Base-by-base conservation (phyloP, 805 yeast species). In the Candida sithepensis region DNA sequence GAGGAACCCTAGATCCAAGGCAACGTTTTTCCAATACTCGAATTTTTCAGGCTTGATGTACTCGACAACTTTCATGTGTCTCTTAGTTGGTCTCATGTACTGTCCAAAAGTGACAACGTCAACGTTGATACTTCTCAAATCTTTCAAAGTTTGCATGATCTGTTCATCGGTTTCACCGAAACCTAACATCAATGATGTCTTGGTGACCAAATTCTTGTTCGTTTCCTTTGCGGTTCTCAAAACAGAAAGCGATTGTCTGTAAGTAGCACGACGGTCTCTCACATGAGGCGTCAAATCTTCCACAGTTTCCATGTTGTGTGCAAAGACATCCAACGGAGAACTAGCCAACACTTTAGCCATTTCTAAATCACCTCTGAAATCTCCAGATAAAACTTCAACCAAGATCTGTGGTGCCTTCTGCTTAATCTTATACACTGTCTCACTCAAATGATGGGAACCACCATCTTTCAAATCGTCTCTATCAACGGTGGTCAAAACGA, bases 41-140 rank as follows among this genome's bases (percentile, higher is more conserved):
- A 94, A 94, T 66, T 89, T 90, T 57, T 88, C 97, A 2, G 99
- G 99, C 22, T 82, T 85, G 18, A 94, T 81, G 60, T 94, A 94
- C 57, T 92, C 97, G 10, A 88, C 97, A 39, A 94, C 99, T 71
- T 91, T 91, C 95, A 94, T 90, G 67, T 94, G 99, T 63, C 99
- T 83, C 69, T 88, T 94, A 2, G 99, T 94, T 40, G 99, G 99
- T 65, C 99, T 79, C 97, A 94, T 94, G 68, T 94, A 94, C 70
- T 94, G 99, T 33, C 99, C 99, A 69, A 94, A 94, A 0, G 99
- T 94, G 16, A 94, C 97, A 43, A 94, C 96, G 62, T 94, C 98
- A 66, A 96, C 94, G 8, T 77, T 71, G 39, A 84, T 78, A 18
- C 70, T 81, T 53, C 98, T 79, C 56, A 95, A 72, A 64, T 88